Evolutionary conservation across 768 basidiomycete species (phyloP), one percentile per base, ranked within the genome.

Genomic region (Psilocybe subaeruginosa): DNA sequence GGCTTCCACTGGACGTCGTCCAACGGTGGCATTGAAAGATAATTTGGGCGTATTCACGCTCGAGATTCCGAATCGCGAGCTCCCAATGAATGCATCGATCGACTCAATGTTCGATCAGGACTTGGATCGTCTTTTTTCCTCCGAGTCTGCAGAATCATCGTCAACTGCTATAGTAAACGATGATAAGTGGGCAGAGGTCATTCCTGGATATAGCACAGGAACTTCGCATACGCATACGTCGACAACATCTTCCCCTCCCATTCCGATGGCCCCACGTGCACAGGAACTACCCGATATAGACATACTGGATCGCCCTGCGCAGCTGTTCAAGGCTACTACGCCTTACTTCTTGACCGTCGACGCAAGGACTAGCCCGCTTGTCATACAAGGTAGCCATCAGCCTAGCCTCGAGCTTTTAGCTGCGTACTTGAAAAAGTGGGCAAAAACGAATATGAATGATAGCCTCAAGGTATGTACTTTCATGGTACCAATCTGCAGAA

Each of bases 371-470:
- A 54, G 63, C 46, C 66, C 68, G 0, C 66, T 78, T 29, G 50
- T 70, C 30, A 63, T 80, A 16, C 74, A 77, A 56, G 71, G 74
- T 54, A 79, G 77, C 61, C 78, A 79, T 55, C 75, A 78, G 51
- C 66, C 70, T 2, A 78, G 73, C 41, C 68, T 80, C 3, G 73
- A 77, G 29, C 64, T 77, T 3, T 58, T 79, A 17, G 70, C 68
- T 11, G 54, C 67, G 8, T 80, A 80, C 60, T 62, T 79, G 60
- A 72, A 73, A 17, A 78, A 74, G 57, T 78, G 76, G 76, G 73
- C 68, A 0, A 75, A 69, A 48, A 53, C 64, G 14, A 76, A 76
- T 49, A 58, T 58, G 8, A 70, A 72, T 46, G 75, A 75, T 62
- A 69, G 66, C 53, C 30, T 63, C 39, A 73, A 66, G 65, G 77